These are phyloP conservation scores for Microbotryomycetes sp. DNA, from an alignment of 1,284 basidiomycete genomes.

Conservation along the genomic window DNA sequence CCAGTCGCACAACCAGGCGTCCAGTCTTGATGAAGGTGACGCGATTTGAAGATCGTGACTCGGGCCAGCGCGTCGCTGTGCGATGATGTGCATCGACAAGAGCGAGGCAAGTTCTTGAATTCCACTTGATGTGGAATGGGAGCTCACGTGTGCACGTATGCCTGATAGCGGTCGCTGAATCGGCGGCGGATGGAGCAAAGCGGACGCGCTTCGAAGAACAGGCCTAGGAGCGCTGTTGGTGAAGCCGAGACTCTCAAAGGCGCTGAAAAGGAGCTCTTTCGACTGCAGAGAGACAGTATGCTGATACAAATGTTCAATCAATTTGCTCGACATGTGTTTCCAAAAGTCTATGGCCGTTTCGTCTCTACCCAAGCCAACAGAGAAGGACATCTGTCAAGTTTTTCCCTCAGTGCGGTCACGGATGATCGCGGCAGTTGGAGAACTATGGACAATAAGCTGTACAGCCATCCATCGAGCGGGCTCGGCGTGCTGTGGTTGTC, in stretches of 20 bases:
- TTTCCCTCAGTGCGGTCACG: slow-evolving; percentile 16
- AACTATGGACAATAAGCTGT: slow-evolving; percentile 17
- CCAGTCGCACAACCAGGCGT: too few relatives aligned
- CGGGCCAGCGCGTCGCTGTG: too few relatives aligned
- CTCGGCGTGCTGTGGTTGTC: slow-evolving; percentile 2
- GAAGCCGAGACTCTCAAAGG: neutral
- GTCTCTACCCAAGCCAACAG: slow-evolving; percentile 10
- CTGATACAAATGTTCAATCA: neutral
- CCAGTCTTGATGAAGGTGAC: too few relatives aligned
- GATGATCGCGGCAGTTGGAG: slow-evolving; percentile 8
- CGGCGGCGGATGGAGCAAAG: too few relatives aligned
- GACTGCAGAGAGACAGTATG: neutral
- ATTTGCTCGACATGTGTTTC: neutral
- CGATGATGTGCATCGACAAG: too few relatives aligned
- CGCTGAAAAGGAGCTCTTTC: neutral
- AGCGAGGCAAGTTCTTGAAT: too few relatives aligned
- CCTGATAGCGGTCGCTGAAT: too few relatives aligned
- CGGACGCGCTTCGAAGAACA: too few relatives aligned
- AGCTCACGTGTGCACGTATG: too few relatives aligned
- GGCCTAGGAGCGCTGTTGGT: too few relatives aligned
- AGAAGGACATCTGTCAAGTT: slow-evolving; percentile 20
- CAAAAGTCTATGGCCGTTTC: neutral
- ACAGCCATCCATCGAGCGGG: slow-evolving; percentile 15
- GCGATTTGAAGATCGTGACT: too few relatives aligned
- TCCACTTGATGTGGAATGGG: too few relatives aligned